Percentiles rank a stretch among this genome's conserved stretches.
Conservation (phyloP, 306 rosid species). For the Prunus salicina region DNA sequence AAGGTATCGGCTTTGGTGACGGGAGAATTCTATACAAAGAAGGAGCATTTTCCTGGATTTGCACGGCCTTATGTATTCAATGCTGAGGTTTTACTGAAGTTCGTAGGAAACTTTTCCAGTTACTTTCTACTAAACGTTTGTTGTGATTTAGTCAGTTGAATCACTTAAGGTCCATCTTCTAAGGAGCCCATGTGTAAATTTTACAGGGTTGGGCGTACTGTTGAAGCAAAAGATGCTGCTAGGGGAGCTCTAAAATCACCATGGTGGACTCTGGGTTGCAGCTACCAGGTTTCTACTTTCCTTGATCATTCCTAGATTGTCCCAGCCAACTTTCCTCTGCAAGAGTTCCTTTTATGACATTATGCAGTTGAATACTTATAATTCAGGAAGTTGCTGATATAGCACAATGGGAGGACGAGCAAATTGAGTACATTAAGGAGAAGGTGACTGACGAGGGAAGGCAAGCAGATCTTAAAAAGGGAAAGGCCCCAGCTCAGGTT, state of each 20-base stretch:
- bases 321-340: not conserved
- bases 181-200: constrained; percentile 11
- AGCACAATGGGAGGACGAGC: constrained; percentile 96
- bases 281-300: constrained; percentile 46
- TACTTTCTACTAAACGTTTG: constrained; percentile 7
- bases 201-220: constrained; percentile 71
- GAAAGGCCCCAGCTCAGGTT: constrained; percentile 89
- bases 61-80: constrained; percentile 91
- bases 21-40: constrained; percentile 88
- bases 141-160: constrained; percentile 16
- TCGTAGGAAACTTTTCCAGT: constrained; percentile 26
- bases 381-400: constrained; percentile 80
- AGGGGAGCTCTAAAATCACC: constrained; percentile 90
- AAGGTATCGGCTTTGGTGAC: constrained; percentile 95
- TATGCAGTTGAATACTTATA: not conserved
- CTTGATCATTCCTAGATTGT: constrained; percentile 14
- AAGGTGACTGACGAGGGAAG: constrained; percentile 88
- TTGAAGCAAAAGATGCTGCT: constrained; percentile 93
- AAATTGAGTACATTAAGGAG: constrained; percentile 86
- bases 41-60: constrained; percentile 94
- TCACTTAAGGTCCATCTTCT: constrained; percentile 18
- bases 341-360: not conserved
- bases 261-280: constrained; percentile 98
- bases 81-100: constrained; percentile 88
- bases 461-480: constrained; percentile 77